These are phyloP conservation scores for Trametes pubescens DNA, from an alignment of 1,284 basidiomycete species.

Conservation along the genomic window DNA sequence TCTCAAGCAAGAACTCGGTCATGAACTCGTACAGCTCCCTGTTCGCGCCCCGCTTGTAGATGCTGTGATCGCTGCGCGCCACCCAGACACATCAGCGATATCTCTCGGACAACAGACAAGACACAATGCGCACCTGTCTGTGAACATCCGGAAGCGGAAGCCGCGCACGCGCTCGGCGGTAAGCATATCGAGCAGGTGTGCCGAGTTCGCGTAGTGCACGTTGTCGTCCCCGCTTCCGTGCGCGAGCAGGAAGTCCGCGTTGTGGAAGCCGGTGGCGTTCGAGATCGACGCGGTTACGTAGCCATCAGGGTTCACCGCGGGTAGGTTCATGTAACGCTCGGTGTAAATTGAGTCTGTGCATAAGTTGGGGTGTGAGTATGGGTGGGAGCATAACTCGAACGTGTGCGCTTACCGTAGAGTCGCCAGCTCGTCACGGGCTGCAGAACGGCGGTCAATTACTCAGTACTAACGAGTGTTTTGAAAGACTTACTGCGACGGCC, in stretches of 20 bases:
- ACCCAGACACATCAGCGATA: constrained; percentile 16
- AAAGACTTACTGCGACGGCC: constrained; percentile 79
- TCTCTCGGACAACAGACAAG: background rate
- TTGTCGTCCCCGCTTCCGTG: constrained; percentile 97
- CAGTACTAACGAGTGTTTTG: background rate
- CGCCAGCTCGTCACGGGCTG: constrained; percentile 89
- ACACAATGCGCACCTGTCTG: constrained; percentile 78
- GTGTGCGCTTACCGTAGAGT: constrained; percentile 77
- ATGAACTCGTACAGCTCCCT: constrained; percentile 90
- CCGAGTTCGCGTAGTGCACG: constrained; percentile 92
- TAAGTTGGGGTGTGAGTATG: background rate
- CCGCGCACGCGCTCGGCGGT: constrained; percentile 79
- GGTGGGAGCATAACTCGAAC: too few species aligned
- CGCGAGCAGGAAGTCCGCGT: constrained; percentile 84
- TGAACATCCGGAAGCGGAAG: constrained; percentile 95
- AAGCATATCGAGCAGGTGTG: constrained; percentile 91
- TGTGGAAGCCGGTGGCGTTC: constrained; percentile 84
- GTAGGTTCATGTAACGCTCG: constrained; percentile 96
- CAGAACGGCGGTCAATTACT: constrained; percentile 1
- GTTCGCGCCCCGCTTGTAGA: constrained; percentile 77
- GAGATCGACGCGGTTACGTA: constrained; percentile 88
- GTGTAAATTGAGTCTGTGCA: constrained; percentile 93
- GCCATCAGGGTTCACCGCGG: constrained; percentile 78
- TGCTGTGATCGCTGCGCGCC: constrained; percentile 75
- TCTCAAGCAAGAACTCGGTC: constrained; percentile 84